Base-by-base conservation (phyloP, 2,329 filamentous ascomycete genomes). In the Aureobasidium melanogenum region DNA sequence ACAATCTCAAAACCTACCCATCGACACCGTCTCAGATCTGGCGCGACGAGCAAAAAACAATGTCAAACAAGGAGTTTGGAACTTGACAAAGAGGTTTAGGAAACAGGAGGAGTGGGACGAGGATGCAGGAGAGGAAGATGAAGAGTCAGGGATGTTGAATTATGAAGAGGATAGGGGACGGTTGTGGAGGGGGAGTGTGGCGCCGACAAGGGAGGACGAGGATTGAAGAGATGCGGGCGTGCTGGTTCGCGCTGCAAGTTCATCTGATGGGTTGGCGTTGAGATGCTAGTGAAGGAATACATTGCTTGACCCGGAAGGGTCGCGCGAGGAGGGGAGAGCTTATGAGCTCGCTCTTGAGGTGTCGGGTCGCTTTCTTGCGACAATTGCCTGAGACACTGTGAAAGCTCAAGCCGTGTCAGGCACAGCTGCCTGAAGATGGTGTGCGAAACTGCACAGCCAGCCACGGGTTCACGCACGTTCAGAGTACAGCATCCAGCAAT, bases 111-210 rank as follows among this genome's bases (percentile, higher is more conserved):
- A 59, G 17, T 59, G 56, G 56, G 56, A 59, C 19, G 56, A 59
- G n/a, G 56, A 59, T 32, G 56, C 15, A 2, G 56, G 56, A 2
- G 56, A 41, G 12, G 56, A 59, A 12, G 32, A 57, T 34, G 32
- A 57, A 43, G 44, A 41, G 22, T 4, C 19, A 2, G 41, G 58
- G 12, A 57, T 64, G 63, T 26, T 64, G 50, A 48, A 46, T 30
- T 62, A 60, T 41, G 50, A 59, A 22, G 56, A 44, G 26, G 56
- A 59, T 24, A 59, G 56, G 32, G 43, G 55, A 5, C 44, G 55
- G 22, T 39, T 58, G 52, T 56, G 52, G 52, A 56, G 54, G 41
- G 54, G 41, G 12, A 56, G 24, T 26, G 52, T 43, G 39, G 17
- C 28, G 24, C 17, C n/a, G 12, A 10, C 39, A 12, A 26, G 26